Percentiles rank a stretch among this genome's conserved stretches.
phyloP scores from a whole-genome alignment of 805 yeast genomes.

The Candida coquimbonensis region DNA sequence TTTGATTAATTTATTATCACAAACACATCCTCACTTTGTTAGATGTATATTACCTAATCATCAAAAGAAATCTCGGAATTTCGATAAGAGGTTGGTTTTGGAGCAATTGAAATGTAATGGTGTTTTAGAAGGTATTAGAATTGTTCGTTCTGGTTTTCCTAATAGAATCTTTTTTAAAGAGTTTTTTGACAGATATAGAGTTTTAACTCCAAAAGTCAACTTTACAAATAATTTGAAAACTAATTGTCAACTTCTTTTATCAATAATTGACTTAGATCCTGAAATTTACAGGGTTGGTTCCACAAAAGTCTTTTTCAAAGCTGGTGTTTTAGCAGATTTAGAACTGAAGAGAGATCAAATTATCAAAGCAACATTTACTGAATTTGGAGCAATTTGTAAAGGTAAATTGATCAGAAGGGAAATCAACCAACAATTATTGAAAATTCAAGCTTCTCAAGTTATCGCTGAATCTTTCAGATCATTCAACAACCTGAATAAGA shows the following conservation, averaged over 20 bases:
- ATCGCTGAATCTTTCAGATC: conserved; percentile 54
- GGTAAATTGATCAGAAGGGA: conserved; percentile 54
- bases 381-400: conserved; percentile 57
- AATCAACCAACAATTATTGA: conserved; percentile 42
- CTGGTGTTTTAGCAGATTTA: conserved; percentile 88
- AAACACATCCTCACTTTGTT: conserved; percentile 94
- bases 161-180: conserved; percentile 81
- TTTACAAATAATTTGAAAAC: conserved; percentile 45
- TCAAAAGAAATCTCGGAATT: conserved; percentile 58
- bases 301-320: conserved; percentile 89
- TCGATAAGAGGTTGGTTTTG: conserved; percentile 71
- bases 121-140: conserved; percentile 95
- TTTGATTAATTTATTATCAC: conserved; percentile 63
- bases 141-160: conserved; percentile 96
- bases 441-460: conserved; percentile 63
- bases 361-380: conserved; percentile 46
- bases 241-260: conserved; percentile 61
- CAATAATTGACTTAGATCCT: conserved; percentile 62
- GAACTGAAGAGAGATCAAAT: conserved; percentile 71
- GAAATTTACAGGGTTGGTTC: conserved; percentile 83
- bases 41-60: conserved; percentile 92
- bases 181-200: conserved; percentile 66
- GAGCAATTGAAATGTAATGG: conserved; percentile 95
- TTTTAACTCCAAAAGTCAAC: conserved; percentile 48
- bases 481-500: conserved; percentile 40